Evolutionary conservation across 176 grass and related monocot genomes (phyloP).

Genomic region (Oryza officinalis): DNA sequence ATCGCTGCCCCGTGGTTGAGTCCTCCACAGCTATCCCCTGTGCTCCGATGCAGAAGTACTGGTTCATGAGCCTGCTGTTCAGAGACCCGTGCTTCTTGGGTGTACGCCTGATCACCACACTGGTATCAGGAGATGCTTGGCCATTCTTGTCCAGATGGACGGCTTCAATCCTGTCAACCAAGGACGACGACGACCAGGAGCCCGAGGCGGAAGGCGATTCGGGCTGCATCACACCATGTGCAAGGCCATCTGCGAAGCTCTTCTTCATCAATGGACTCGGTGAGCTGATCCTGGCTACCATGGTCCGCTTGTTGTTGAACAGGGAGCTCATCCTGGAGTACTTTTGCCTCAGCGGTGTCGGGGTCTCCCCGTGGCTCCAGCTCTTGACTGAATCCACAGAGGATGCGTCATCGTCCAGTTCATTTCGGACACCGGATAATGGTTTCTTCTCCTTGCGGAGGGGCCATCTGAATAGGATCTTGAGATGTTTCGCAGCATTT

Average conservation of each 20-base stretch:
- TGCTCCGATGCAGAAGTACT: slow-evolving; percentile 48
- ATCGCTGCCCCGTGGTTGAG: slow-evolving; percentile 25
- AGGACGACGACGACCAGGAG: slow-evolving; percentile 44
- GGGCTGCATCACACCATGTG: slow-evolving; percentile 47
- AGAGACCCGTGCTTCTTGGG: slow-evolving; percentile 43
- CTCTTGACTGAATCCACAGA: slow-evolving; percentile 70
- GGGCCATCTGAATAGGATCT: slow-evolving; percentile 67
- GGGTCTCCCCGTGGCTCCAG: slow-evolving; percentile 59
- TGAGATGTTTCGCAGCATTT: slow-evolving; percentile 63
- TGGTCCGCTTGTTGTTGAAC: slow-evolving; percentile 70
- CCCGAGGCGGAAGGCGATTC: slow-evolving; percentile 27
- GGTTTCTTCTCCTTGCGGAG: slow-evolving; percentile 54
- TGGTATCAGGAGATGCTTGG: slow-evolving; percentile 35
- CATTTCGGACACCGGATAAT: slow-evolving; percentile 27
- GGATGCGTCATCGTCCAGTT: slow-evolving; percentile 46
- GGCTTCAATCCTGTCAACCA: slow-evolving; percentile 44
- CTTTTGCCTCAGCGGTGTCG: slow-evolving; percentile 68
- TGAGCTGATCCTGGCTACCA: slow-evolving; percentile 40
- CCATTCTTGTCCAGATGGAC: slow-evolving; percentile 28
- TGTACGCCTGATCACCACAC: slow-evolving; percentile 34
- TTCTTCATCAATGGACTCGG: slow-evolving; percentile 52
- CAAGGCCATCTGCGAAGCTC: slow-evolving; percentile 43
- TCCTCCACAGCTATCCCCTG: slow-evolving; percentile 45
- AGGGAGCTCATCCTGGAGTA: slow-evolving; percentile 63
- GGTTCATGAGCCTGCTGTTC: slow-evolving; percentile 67